Conservation (phyloP, 768 basidiomycete species). For the Boletellus sp. region DNA sequence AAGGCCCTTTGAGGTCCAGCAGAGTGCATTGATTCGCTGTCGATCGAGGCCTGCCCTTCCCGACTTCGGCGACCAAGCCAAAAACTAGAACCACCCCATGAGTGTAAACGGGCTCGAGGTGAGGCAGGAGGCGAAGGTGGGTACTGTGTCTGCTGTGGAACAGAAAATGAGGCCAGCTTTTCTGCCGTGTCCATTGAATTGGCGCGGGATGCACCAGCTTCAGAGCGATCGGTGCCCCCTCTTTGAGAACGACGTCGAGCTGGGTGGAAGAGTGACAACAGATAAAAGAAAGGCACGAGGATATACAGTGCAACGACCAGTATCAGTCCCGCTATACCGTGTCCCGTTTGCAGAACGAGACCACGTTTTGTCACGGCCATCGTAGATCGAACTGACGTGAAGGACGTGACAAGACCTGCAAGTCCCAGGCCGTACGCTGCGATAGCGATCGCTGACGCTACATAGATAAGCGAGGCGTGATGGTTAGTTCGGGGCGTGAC, state of each 20-base stretch:
- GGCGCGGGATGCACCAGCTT: constrained; percentile 27
- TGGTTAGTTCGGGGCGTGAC: constrained; percentile 18
- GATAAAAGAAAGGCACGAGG: constrained; percentile 41
- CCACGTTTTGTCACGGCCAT: constrained; percentile 31
- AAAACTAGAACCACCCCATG: constrained; percentile 38
- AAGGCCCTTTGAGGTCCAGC: constrained; percentile 38
- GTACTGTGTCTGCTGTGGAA: constrained; percentile 29
- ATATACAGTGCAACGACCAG: constrained; percentile 62
- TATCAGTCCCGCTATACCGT: constrained; percentile 61
- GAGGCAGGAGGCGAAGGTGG: constrained; percentile 31
- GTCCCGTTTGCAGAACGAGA: constrained; percentile 49
- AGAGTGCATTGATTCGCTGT: constrained; percentile 36
- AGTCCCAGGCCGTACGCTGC: constrained; percentile 58
- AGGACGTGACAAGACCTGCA: constrained; percentile 57
- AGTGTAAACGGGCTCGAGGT: constrained; percentile 33
- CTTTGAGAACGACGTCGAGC: constrained; percentile 14
- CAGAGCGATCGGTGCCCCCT: constrained; percentile 22
- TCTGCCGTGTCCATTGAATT: constrained; percentile 41
- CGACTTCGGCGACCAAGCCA: constrained; percentile 35
- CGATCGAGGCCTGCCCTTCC: constrained; percentile 37
- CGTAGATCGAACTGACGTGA: constrained; percentile 49
- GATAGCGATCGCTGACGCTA: constrained; percentile 39
- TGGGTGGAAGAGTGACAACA: constrained; percentile 28
- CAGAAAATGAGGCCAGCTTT: constrained; percentile 33
- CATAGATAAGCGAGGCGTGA: constrained; percentile 31